Base-by-base conservation (phyloP, 768 basidiomycete species). In the Suillus alpinus region DNA sequence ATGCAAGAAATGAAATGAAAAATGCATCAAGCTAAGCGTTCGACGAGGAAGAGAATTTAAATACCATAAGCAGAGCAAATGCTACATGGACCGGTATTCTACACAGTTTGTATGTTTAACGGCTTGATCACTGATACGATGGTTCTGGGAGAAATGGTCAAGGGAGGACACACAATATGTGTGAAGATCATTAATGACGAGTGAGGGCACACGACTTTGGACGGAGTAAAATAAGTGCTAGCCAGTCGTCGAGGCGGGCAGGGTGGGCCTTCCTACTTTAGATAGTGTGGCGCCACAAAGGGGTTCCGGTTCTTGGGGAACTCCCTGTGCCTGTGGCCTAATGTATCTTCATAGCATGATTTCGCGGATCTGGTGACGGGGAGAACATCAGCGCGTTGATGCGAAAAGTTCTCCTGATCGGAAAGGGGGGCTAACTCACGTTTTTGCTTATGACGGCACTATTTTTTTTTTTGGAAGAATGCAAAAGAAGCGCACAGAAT, bases 371-470 rank as follows among this genome's bases (percentile, higher is more conserved):
- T 84, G 39, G 9, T 26, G 41, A n/a, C 49, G 52, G 37, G 52
- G 32, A 53, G 56, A 49, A 26, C 53, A 55, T 62, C 34, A 61
- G 56, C 36, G 56, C 36, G 40, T 37, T 16, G n/a, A n/a, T 62
- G 47, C 31, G 56, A 39, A 59, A 55, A 57, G 26, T 20, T 26
- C 40, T 34, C 23, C 41, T 4, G 34, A 51, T 52, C 18, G n/a
- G 20, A 51, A 57, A 32, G 50, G 58, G 55, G 51, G 59, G 57
- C 37, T 29, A 50, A 86, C 87, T 78, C 76, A 89, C 87, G 63
- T 87, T 88, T 67, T 81, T 86, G 80, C 83, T 87, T 67, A 89
- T 83, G 65, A 88, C 83, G 59, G 86, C 78, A 72, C 87, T 88
- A 71, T 66, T 46, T 20, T 12, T 60, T 23, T 49, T 50, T 47